Evolutionary conservation across 441 rosid genomes (phyloP), one percentile per base, ranked within the genome.

Genomic region (Erysimum cheiri): DNA sequence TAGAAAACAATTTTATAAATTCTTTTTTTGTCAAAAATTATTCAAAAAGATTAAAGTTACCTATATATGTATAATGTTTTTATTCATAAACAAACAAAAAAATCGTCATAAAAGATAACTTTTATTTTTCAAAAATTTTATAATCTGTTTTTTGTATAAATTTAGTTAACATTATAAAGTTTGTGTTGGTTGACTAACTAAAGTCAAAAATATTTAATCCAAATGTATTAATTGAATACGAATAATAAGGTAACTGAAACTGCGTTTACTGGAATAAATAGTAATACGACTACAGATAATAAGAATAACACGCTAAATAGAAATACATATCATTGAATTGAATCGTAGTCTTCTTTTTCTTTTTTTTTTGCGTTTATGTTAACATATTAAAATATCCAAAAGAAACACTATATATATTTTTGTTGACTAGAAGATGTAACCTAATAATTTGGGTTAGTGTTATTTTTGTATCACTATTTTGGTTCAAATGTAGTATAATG

Each of bases 171-270:
- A n/a, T n/a, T n/a, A n/a, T n/a, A n/a, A n/a, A n/a, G n/a, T n/a
- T n/a, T n/a, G n/a, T n/a, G n/a, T n/a, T n/a, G n/a, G n/a, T n/a
- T n/a, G n/a, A 71, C 55, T 43, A 52, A 33, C 6, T 14, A 12
- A 10, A 61, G 36, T 50, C 74, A 70, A 40, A 29, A 44, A 61
- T 41, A 19, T 40, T 31, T 12, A 26, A 17, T 60, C 17, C 13
- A 52, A 41, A 60, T 22, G 10, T 41, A 8, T 46, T 19, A 8
- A 31, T 31, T 31, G 6, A 37, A 39, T 52, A 28, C 0, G 26
- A 69, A 49, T 15, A 37, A n/a, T 1, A 48, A 15, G 8, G 8
- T 35, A 59, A 4, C 24, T 33, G 29, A 31, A 24, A 36, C 8
- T 15, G 4, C 9, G 11, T 53, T 53, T 7, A 58, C 26, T 48